phyloP scores from a whole-genome alignment of 768 basidiomycete genomes.

The Leccinellum luteum region DNA sequence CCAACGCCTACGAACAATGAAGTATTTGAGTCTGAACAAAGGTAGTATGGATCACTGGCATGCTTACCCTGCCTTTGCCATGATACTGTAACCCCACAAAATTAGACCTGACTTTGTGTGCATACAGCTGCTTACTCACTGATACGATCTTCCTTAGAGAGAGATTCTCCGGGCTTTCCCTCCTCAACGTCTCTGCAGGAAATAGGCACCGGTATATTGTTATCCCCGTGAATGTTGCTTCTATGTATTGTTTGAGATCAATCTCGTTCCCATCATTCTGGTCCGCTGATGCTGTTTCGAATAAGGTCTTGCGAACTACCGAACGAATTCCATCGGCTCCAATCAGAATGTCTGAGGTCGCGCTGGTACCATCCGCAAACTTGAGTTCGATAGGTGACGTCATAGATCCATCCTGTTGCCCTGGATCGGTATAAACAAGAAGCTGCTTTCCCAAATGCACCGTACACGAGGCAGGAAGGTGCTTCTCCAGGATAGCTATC shows the following conservation, averaged over 20 bases:
- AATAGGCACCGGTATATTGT: slow-evolving; percentile 39
- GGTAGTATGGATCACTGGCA: not conserved
- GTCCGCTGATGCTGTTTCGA: slow-evolving; percentile 3
- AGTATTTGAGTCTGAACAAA: not conserved
- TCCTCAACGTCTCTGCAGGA: slow-evolving; percentile 29
- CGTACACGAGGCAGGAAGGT: slow-evolving; percentile 17
- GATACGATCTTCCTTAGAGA: slow-evolving; percentile 14
- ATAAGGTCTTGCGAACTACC: too few species aligned
- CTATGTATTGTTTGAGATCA: slow-evolving; percentile 9
- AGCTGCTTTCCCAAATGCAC: slow-evolving; percentile 20
- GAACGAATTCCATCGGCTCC: too few species aligned
- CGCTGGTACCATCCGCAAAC: slow-evolving; percentile 16
- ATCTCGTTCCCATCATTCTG: not conserved
- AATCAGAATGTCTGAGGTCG: slow-evolving; percentile 39
- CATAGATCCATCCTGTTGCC: slow-evolving; percentile 25
- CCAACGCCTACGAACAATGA: slow-evolving; percentile 31
- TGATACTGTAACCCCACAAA: slow-evolving; percentile 6
- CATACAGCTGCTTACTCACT: slow-evolving; percentile 16
- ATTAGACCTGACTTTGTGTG: slow-evolving; percentile 6
- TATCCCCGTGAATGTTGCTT: slow-evolving; percentile 42
- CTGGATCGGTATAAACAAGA: slow-evolving; percentile 7
- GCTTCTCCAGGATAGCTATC: slow-evolving; percentile 14
- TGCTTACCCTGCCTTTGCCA: slow-evolving; percentile 9
- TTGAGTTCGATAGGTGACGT: slow-evolving; percentile 9
- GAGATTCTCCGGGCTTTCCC: slow-evolving; percentile 19